Evolutionary conservation across 1,284 basidiomycete species (phyloP).

Genomic region (Coriolopsis trogii): DNA sequence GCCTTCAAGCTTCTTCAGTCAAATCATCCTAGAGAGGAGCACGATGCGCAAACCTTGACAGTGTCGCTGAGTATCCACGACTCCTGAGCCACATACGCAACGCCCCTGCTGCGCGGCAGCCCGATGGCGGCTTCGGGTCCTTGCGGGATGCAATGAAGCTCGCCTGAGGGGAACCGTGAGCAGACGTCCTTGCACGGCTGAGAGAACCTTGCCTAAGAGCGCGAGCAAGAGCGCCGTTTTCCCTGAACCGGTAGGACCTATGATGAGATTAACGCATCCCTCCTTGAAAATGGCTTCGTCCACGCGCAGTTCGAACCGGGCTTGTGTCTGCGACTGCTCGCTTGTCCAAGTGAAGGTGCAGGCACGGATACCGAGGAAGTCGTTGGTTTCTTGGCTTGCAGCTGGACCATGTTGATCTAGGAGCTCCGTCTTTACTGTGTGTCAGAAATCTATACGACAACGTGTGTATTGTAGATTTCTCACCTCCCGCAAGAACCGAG

Average conservation of each 20-base stretch:
- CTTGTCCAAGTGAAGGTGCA: constrained; percentile 45
- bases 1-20: constrained; percentile 24
- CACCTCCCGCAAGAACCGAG: constrained; percentile 48
- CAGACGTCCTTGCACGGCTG: neutral
- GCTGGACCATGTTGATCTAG: constrained; percentile 42
- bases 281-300: constrained; percentile 59
- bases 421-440: constrained; percentile 43
- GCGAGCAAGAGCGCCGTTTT: constrained; percentile 58
- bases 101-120: constrained; percentile 63
- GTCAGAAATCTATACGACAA: neutral
- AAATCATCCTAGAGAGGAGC: too few relatives aligned
- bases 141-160: constrained; percentile 60
- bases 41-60: constrained; percentile 41
- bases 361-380: constrained; percentile 42
- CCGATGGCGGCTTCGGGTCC: constrained; percentile 61
- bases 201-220: constrained; percentile 39
- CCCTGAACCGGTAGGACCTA: constrained; percentile 63
- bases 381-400: constrained; percentile 10
- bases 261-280: constrained; percentile 61
- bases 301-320: constrained; percentile 49
- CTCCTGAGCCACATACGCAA: constrained; percentile 78
- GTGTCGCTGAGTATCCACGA: constrained; percentile 71
- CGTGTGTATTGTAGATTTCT: constrained; percentile 1
- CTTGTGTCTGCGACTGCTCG: constrained; percentile 16
- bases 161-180: constrained; percentile 29